Conservation (phyloP, 2,329 filamentous ascomycete species). For the Trichoderma sp. region DNA sequence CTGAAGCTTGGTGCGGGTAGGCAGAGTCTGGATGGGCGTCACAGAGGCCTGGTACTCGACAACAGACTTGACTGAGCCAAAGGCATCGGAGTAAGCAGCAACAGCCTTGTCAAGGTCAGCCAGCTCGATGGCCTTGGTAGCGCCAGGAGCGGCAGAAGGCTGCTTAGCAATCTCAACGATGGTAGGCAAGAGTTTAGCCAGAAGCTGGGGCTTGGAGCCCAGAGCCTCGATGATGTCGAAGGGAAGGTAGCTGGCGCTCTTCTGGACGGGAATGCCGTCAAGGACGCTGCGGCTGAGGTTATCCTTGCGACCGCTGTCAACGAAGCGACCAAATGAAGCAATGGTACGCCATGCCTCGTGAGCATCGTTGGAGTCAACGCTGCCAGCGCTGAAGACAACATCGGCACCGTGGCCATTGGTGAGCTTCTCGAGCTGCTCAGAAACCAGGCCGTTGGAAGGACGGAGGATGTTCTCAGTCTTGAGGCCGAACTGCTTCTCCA, state of each 20-base stretch:
- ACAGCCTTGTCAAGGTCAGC: slow-evolving; percentile 21
- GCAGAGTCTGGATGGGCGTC: slow-evolving; percentile 19
- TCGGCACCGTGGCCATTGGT: slow-evolving; percentile 33
- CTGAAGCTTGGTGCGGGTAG: neutral
- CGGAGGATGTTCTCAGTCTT: slow-evolving; percentile 34
- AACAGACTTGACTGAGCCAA: slow-evolving; percentile 20
- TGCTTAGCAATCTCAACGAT: slow-evolving; percentile 21
- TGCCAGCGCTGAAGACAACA: neutral
- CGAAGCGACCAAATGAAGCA: neutral
- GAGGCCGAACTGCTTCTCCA: slow-evolving; percentile 31
- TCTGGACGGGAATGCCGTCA: slow-evolving; percentile 25
- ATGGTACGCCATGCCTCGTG: neutral
- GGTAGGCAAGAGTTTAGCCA: slow-evolving; percentile 21
- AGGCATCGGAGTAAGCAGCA: slow-evolving; percentile 7
- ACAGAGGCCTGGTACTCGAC: slow-evolving; percentile 23
- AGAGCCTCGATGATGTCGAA: slow-evolving; percentile 28
- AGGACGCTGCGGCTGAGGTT: slow-evolving; percentile 25
- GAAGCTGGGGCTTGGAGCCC: slow-evolving; percentile 20
- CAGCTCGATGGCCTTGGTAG: slow-evolving; percentile 21
- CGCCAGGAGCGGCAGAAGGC: neutral
- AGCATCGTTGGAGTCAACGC: neutral
- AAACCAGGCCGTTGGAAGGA: slow-evolving; percentile 32
- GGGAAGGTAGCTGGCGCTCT: slow-evolving; percentile 28
- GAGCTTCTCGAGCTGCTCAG: slow-evolving; percentile 25
- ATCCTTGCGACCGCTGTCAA: slow-evolving; percentile 22